phyloP scores from a whole-genome alignment of 495 filamentous ascomycete genomes.

The Penicillium canescens region DNA sequence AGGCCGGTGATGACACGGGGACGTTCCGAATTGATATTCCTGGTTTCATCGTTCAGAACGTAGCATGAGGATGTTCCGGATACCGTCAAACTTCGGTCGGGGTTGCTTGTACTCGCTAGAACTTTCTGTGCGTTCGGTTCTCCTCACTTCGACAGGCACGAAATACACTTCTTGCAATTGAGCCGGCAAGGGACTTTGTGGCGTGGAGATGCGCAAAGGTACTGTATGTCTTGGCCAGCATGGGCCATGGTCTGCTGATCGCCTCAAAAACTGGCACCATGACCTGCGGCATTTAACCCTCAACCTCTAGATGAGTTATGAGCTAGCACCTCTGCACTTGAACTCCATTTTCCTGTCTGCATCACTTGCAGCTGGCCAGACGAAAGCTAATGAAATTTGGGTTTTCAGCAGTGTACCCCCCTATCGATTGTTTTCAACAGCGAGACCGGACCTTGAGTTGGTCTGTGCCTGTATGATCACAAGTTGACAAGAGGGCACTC shows the following conservation, averaged over 20 bases:
- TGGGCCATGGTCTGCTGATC: not conserved
- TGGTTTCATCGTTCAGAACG: no score
- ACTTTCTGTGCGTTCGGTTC: conserved; percentile 42
- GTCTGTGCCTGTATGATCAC: conserved; percentile 40
- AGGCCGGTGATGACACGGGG: no score
- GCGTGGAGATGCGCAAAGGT: conserved; percentile 35
- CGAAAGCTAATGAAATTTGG: not conserved
- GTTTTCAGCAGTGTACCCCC: no score
- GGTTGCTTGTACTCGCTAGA: conserved; percentile 36
- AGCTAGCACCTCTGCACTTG: conserved; percentile 36
- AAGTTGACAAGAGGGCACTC: conserved; percentile 44
- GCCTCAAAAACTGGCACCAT: conserved; percentile 18
- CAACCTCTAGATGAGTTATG: conserved; percentile 45
- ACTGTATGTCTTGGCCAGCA: not conserved
- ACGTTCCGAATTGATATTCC: no score
- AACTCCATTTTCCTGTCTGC: conserved; percentile 37
- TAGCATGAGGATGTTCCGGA: no score
- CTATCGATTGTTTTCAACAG: no score
- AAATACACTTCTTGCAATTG: conserved; percentile 32
- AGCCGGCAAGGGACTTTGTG: conserved; percentile 28
- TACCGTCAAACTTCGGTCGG: no score
- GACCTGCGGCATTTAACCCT: conserved; percentile 39
- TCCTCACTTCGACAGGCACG: conserved; percentile 40
- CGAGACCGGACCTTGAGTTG: conserved; percentile 43
- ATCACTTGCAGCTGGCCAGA: conserved; percentile 37